A percentile compares a stretch with the other conserved stretches of the same genome.
Conservation (phyloP, 805 yeast genomes). For the Isabelozyma heimii region DNA sequence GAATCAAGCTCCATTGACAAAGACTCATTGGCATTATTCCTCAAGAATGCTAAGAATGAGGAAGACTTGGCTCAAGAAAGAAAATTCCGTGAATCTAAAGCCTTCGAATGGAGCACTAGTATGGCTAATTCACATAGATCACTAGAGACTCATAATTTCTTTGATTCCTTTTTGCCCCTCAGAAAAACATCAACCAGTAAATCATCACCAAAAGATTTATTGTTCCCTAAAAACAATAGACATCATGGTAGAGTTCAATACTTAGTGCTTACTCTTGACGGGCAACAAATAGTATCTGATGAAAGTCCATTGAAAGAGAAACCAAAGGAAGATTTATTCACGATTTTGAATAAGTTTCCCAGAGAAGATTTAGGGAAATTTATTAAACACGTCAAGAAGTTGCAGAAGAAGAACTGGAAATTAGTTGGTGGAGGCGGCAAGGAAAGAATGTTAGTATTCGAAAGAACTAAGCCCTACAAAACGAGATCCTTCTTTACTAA, state of each 20-base stretch:
- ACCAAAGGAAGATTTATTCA: conserved; percentile 40
- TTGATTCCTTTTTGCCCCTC: conserved; percentile 35
- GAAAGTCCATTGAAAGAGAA: conserved; percentile 39
- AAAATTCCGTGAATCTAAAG: conserved; percentile 45
- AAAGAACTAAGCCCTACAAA: conserved; percentile 1
- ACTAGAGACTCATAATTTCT: conserved; percentile 41
- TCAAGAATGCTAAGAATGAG: conserved; percentile 41
- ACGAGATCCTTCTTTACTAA: conserved; percentile 4
- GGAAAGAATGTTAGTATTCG: conserved; percentile 11
- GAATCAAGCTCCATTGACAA: conserved; percentile 3
- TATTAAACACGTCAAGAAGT: conserved; percentile 34
- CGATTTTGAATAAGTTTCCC: conserved; percentile 34
- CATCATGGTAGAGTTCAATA: conserved; percentile 16
- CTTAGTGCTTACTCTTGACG: conserved; percentile 31
- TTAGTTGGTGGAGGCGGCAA: conserved; percentile 45
- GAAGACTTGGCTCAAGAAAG: conserved; percentile 40
- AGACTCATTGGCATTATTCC: conserved; percentile 36
- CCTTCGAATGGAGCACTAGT: conserved; percentile 51
- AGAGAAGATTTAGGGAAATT: conserved; percentile 32
- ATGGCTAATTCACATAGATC: conserved; percentile 35
- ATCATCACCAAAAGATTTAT: conserved; percentile 4
- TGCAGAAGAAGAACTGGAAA: conserved; percentile 49
- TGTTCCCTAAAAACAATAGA: conserved; percentile 14
- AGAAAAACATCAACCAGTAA: conserved; percentile 5
- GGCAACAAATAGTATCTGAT: conserved; percentile 27